Percentiles rank a stretch among this genome's conserved stretches.
Conservation (phyloP, 495 filamentous ascomycete genomes). For the Tuber microsphaerosporum region DNA sequence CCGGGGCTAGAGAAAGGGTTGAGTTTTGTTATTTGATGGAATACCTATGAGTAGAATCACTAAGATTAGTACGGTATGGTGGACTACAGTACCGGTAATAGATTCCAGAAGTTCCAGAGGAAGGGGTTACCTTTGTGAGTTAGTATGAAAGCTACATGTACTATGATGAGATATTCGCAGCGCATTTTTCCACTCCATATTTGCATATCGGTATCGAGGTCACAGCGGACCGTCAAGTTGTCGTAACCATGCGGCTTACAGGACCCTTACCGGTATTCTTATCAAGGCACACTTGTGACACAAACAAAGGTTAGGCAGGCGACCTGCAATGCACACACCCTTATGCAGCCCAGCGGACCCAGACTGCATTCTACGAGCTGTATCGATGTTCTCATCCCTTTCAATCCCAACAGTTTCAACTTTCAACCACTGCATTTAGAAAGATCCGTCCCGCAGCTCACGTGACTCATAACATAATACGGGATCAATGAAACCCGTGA, state of each 20-base stretch:
- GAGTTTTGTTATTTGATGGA: background rate
- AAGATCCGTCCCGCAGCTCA: background rate
- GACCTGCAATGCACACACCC: background rate
- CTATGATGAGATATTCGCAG: too few relatives aligned
- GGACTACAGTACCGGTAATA: too few relatives aligned
- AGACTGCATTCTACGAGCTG: constrained; percentile 1
- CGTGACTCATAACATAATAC: background rate
- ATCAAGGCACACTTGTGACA: background rate
- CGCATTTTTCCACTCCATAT: background rate
- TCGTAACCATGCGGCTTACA: background rate
- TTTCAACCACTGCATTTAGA: too few relatives aligned
- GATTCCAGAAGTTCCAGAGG: too few relatives aligned
- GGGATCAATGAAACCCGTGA: background rate
- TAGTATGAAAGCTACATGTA: too few relatives aligned
- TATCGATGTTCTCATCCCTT: background rate
- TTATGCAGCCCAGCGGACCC: background rate
- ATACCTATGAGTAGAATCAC: background rate
- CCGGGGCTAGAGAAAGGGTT: background rate
- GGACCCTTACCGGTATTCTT: background rate
- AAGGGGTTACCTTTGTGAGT: too few relatives aligned
- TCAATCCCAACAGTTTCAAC: background rate
- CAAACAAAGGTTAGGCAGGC: background rate
- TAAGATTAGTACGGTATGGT: too few relatives aligned
- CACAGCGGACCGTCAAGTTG: background rate
- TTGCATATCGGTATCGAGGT: background rate